phyloP scores from a whole-genome alignment of 2,329 filamentous ascomycete genomes.

The Thelonectria rubi region DNA sequence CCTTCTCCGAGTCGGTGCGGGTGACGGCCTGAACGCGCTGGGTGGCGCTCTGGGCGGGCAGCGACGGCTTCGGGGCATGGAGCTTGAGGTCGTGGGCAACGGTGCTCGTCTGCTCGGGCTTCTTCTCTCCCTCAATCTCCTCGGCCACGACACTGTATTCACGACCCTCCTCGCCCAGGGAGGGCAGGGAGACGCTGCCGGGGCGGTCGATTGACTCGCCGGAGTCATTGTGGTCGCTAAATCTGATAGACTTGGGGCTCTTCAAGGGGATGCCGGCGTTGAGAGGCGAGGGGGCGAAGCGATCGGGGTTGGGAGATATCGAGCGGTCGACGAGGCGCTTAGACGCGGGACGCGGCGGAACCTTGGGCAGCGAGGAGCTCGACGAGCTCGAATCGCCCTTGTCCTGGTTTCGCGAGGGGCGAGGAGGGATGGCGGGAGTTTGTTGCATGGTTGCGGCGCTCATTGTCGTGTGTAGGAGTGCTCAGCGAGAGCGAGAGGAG shows the following conservation, averaged over 20 bases:
- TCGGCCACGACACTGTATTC: slow-evolving; percentile 77
- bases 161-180: slow-evolving; percentile 86
- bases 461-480: slow-evolving; percentile 49
- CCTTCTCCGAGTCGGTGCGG: slow-evolving; percentile 87
- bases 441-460: slow-evolving; percentile 60
- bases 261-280: slow-evolving; percentile 72
- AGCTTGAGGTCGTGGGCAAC: slow-evolving; percentile 84
- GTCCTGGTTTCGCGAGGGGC: slow-evolving; percentile 62
- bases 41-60: slow-evolving; percentile 83
- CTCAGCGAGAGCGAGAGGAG: slow-evolving; percentile 29
- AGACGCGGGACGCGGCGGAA: slow-evolving; percentile 80
- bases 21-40: slow-evolving; percentile 85
- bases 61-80: slow-evolving; percentile 86
- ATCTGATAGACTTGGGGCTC: slow-evolving; percentile 50
- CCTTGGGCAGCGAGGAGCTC: slow-evolving; percentile 63
- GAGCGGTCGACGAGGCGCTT: slow-evolving; percentile 77
- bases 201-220: slow-evolving; percentile 66
- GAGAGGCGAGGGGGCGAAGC: slow-evolving; percentile 86
- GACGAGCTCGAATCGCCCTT: slow-evolving; percentile 49
- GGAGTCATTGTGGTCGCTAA: slow-evolving; percentile 48
- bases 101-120: slow-evolving; percentile 78
- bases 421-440: slow-evolving; percentile 65
- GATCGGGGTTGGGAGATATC: slow-evolving; percentile 77
- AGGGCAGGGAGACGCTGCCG: slow-evolving; percentile 82
- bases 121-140: slow-evolving; percentile 52